phyloP scores from a whole-genome alignment of 371 early-diverging fungal species.

The Homolaphlyctis polyrhiza region DNA sequence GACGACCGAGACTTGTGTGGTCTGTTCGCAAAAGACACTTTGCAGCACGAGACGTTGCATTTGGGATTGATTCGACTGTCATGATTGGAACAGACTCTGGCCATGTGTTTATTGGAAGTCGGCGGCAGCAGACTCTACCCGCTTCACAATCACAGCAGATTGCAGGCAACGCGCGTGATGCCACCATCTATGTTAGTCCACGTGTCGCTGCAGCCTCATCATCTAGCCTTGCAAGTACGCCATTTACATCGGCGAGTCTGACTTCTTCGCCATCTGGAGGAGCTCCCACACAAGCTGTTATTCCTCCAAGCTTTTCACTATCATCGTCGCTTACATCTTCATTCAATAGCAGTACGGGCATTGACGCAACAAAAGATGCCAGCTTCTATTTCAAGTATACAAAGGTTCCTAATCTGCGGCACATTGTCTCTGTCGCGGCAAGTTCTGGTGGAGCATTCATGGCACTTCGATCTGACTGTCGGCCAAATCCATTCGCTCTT shows the following conservation, averaged over 20 bases:
- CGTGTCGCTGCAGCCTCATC: not conserved
- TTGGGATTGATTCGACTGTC: constrained; percentile 37
- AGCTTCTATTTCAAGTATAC: constrained; percentile 30
- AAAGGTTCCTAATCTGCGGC: constrained; percentile 28
- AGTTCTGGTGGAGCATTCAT: constrained; percentile 29
- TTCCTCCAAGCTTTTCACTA: not conserved
- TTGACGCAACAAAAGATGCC: not conserved
- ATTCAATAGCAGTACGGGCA: not conserved
- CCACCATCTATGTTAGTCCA: constrained; percentile 4
- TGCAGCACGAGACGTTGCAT: constrained; percentile 25
- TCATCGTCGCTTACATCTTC: too few relatives aligned
- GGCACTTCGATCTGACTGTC: constrained; percentile 27
- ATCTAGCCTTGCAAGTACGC: not conserved
- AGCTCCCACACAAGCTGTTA: not conserved
- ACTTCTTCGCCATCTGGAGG: not conserved
- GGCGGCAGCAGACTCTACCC: constrained; percentile 3
- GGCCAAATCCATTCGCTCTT: constrained; percentile 8
- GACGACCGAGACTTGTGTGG: constrained; percentile 30
- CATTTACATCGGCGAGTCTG: not conserved
- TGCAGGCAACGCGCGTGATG: not conserved
- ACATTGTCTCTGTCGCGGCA: constrained; percentile 23
- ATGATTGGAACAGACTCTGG: constrained; percentile 31
- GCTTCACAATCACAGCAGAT: not conserved
- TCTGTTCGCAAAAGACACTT: constrained; percentile 13
- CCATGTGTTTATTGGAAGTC: constrained; percentile 28